phyloP scores from a whole-genome alignment of 331 rosid genomes.

The Erythrophleum ivorense region DNA sequence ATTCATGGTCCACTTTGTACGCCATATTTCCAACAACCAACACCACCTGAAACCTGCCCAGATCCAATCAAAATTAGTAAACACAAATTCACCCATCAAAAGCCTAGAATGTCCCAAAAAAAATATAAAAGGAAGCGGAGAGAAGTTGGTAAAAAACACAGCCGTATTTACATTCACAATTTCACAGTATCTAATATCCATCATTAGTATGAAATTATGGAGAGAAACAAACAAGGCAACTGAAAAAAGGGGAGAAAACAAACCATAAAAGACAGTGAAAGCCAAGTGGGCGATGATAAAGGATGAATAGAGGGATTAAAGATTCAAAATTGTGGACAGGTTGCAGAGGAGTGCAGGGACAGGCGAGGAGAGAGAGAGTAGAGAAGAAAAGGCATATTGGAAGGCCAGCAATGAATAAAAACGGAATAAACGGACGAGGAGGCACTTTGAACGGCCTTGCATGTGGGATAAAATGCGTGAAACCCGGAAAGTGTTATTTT shows the following conservation, averaged over 20 bases:
- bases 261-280: slow-evolving; percentile 50
- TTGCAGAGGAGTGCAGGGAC: slow-evolving; percentile 40
- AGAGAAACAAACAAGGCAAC: slow-evolving; percentile 16
- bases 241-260: slow-evolving; percentile 8
- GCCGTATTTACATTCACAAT: neutral
- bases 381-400: slow-evolving; percentile 39
- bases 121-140: neutral
- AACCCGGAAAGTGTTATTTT: slow-evolving; percentile 25
- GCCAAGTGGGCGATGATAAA: slow-evolving; percentile 24
- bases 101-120: neutral
- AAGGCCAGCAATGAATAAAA: slow-evolving; percentile 48
- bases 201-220: neutral
- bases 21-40: slow-evolving; percentile 62
- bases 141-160: neutral
- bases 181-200: neutral
- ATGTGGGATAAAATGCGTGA: slow-evolving; percentile 33
- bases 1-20: slow-evolving; percentile 84
- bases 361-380: slow-evolving; percentile 33
- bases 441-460: slow-evolving; percentile 57
- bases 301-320: slow-evolving; percentile 42
- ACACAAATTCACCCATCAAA: neutral
- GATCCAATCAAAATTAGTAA: slow-evolving; percentile 30
- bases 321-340: slow-evolving; percentile 31
- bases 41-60: slow-evolving; percentile 52
- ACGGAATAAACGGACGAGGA: slow-evolving; percentile 54